Percentiles rank a stretch among this genome's conserved stretches.
These are phyloP conservation scores for Trapa incisa DNA, from an alignment of 345 rosid genomes.

Conservation along the genomic window DNA sequence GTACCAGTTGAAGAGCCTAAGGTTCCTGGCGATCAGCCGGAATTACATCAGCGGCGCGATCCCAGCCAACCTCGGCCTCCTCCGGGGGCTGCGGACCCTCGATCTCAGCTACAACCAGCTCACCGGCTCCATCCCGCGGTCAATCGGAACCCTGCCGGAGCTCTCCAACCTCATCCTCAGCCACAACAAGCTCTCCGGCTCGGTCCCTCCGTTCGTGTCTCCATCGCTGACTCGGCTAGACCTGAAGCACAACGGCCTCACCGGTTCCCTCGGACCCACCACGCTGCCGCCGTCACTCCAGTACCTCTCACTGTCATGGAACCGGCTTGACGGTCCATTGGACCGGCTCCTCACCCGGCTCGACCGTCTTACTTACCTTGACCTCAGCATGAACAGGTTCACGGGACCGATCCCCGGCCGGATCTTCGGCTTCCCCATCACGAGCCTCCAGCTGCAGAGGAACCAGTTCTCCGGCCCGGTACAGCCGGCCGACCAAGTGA, in stretches of 20 bases:
- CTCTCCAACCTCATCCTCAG: conserved; percentile 63
- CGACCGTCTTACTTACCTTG: conserved; percentile 54
- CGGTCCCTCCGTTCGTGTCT: conserved; percentile 60
- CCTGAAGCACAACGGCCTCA: conserved; percentile 59
- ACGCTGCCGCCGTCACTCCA: conserved; percentile 61
- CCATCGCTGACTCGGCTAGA: conserved; percentile 52
- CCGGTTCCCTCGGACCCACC: conserved; percentile 39
- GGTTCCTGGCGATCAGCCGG: conserved; percentile 56
- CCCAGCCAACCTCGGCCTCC: conserved; percentile 43
- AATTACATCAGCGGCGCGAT: conserved; percentile 60
- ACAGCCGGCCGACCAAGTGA: conserved; percentile 47
- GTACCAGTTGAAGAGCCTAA: conserved; percentile 41
- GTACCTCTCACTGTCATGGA: conserved; percentile 69
- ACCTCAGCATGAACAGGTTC: conserved; percentile 70
- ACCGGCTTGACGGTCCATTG: conserved; percentile 62
- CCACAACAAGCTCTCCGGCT: conserved; percentile 70
- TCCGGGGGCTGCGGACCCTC: conserved; percentile 48
- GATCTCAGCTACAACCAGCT: conserved; percentile 83
- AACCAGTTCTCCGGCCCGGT: conserved; percentile 53
- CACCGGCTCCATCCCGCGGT: conserved; percentile 44
- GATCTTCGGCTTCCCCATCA: conserved; percentile 48
- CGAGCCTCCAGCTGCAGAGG: conserved; percentile 63
- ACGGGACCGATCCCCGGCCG: conserved; percentile 53
- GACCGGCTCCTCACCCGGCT: conserved; percentile 42
- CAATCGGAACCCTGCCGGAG: conserved; percentile 53